Conservation (phyloP, 2,329 filamentous ascomycete genomes). For the Exserohilum turcica region DNA sequence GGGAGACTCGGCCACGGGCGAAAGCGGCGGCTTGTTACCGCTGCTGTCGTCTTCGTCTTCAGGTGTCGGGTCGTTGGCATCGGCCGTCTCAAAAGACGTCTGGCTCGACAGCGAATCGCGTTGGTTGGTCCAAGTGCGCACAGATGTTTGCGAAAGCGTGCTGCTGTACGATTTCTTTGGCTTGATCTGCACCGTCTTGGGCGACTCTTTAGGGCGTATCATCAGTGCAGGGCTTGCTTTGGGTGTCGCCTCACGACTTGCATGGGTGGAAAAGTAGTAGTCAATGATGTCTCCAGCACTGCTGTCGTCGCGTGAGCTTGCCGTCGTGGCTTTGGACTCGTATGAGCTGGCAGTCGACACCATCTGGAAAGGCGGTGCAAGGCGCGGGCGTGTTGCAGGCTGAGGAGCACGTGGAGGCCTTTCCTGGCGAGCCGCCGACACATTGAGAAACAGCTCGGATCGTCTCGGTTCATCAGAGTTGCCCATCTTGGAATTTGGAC, state of each 20-base stretch:
- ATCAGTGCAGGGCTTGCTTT: conserved; percentile 21
- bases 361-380: conserved; percentile 23
- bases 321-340: conserved; percentile 25
- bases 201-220: conserved; percentile 22
- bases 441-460: conserved; percentile 40
- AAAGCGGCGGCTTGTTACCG: conserved; percentile 35
- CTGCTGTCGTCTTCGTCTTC: conserved; percentile 48
- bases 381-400: conserved; percentile 10
- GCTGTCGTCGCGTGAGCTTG: conserved; percentile 28
- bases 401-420: conserved; percentile 23
- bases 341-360: conserved; percentile 17
- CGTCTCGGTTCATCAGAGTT: conserved; percentile 15
- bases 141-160: conserved; percentile 31
- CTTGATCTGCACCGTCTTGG: conserved; percentile 26
- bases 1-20: conserved; percentile 52
- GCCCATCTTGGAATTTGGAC: conserved; percentile 13
- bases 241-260: conserved; percentile 13
- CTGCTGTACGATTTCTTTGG: conserved; percentile 37
- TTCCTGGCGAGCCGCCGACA: conserved; percentile 39
- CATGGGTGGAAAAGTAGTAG: conserved; percentile 42
- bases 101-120: conserved; percentile 45
- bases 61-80: conserved; percentile 54
- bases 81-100: conserved; percentile 55
- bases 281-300: conserved; percentile 43
- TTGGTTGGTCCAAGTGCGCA: conserved; percentile 35